Evolutionary conservation across 116 monocot genomes (phyloP), one percentile per base, ranked within the genome.

Genomic region (Cymodocea nodosa): DNA sequence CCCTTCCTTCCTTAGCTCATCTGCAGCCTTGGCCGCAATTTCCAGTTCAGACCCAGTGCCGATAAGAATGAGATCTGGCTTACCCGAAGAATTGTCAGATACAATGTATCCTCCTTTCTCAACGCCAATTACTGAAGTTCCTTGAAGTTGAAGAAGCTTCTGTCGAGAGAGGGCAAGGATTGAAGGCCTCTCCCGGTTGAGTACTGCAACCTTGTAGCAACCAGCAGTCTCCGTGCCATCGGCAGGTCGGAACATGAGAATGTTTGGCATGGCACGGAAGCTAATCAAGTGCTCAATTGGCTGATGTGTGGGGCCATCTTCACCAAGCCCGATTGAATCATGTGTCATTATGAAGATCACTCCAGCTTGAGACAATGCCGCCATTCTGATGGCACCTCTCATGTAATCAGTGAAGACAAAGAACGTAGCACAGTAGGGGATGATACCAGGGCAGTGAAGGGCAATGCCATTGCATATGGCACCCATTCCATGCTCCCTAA

Each of bases 321-420:
- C 94, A 23, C 94, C 94, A 18, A 94, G 85, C 8, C 82, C 98
- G 56, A 98, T 86, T 11, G 98, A 98, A 64, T 98, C 98, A 44
- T 98, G 98, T 23, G 98, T 98, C 98, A 98, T 98, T 34, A 98
- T 89, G 72, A 89, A 92, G 56, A 98, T 92, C 20, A 98, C 92
- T 60, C 98, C 70, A 4, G 89, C 82, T 54, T 98, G 84, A 23
- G 55, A 71, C 70, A 98, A 72, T 15, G 98, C 98, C 2, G 98
- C 82, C 53, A 98, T 89, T 57, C 98, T 79, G 18, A 98, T 98
- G 62, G 98, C 89, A 23, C 77, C 89, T 35, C 98, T 78, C 98
- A 98, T 98, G 82, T 98, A 98, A 80, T 98, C 92, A 1, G 98
- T 92, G 86, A 92, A 98, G 35, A 98, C 98, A 52, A 98, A 98